Evolutionary conservation across 148 eudicot genomes (phyloP).

Genomic region (Cornus florida): DNA sequence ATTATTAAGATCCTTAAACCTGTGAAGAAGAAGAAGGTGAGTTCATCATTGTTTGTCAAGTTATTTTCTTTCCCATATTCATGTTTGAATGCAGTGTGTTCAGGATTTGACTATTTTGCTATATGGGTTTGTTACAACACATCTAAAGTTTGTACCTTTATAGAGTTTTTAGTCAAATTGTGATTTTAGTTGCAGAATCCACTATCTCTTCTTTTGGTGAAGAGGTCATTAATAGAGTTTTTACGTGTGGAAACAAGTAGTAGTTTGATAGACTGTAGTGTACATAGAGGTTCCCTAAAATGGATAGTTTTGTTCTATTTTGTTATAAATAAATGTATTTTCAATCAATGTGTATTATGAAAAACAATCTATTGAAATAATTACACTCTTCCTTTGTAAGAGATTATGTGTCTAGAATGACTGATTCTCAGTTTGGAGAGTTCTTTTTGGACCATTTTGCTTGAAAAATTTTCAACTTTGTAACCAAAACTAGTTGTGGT

Average conservation of each 20-base stretch:
- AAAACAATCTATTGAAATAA: no score
- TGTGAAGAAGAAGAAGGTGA: slow-evolving; percentile 93
- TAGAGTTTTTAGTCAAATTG: not conserved
- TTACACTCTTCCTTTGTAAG: no score
- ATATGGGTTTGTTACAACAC: no score
- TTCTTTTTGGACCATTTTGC: not conserved
- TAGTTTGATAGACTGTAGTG: not conserved
- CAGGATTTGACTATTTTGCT: no score
- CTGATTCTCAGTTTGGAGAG: not conserved
- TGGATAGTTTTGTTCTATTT: no score
- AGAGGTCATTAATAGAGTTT: not conserved
- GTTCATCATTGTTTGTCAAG: not conserved
- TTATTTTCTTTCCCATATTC: not conserved
- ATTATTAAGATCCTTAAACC: slow-evolving; percentile 94
- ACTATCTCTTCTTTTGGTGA: not conserved
- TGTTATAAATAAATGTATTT: no score
- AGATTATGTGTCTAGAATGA: no score
- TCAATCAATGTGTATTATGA: no score
- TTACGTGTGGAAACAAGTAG: not conserved
- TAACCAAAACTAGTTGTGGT: not conserved
- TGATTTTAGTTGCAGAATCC: not conserved
- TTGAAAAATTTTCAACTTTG: not conserved
- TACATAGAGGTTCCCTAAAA: no score
- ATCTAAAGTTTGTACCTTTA: no score
- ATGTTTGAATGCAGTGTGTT: not conserved